phyloP scores from a whole-genome alignment of 169 alveolate species.

The Sarcocystis neurona region DNA sequence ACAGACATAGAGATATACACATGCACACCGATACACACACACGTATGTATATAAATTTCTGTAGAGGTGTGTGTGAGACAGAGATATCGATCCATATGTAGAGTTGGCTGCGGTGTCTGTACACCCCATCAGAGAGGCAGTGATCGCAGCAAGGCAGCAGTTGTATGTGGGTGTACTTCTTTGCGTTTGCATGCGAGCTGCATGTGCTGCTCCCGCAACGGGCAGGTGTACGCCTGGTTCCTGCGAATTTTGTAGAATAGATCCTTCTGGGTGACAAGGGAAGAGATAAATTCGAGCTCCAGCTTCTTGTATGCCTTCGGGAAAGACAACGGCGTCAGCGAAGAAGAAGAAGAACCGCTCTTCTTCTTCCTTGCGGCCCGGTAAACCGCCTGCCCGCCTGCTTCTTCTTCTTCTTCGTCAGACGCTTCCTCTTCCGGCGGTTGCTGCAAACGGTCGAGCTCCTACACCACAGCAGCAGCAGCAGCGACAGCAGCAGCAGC shows the following conservation, averaged over 20 bases:
- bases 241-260: background rate
- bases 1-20: background rate
- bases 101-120: background rate
- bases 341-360: too few species aligned
- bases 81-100: too few species aligned
- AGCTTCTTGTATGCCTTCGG: slow-evolving; percentile 4
- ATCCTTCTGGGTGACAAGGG: slow-evolving; percentile 19
- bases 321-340: slow-evolving; percentile 14
- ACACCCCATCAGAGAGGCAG: background rate
- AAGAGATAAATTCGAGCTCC: background rate
- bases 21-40: background rate
- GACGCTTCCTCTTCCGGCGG: background rate
- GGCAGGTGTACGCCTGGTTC: background rate
- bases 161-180: background rate
- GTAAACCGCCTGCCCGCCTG: background rate
- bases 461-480: background rate
- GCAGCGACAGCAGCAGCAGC: background rate
- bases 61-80: background rate
- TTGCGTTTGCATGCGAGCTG: background rate
- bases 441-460: background rate
- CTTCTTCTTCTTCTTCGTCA: background rate
- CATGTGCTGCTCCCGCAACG: slow-evolving; percentile 27
- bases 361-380: background rate
- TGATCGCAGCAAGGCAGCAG: background rate
- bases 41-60: too few species aligned